Conservation (phyloP, 139 green algal genomes). For the Pycnococcus provasolii region DNA sequence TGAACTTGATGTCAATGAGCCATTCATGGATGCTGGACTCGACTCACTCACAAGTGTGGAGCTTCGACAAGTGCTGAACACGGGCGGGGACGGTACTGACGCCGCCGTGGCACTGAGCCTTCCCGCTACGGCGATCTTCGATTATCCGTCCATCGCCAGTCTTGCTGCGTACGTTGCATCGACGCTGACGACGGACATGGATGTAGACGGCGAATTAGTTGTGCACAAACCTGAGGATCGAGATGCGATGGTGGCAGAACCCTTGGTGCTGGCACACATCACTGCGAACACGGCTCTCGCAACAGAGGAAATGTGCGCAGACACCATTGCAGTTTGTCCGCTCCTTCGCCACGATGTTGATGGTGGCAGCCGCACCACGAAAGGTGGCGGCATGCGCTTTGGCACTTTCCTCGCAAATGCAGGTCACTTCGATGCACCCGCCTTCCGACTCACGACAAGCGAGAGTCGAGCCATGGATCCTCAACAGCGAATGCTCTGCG, state of each 20-base stretch:
- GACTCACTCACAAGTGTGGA: too few relatives aligned
- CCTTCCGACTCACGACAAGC: conserved; percentile 5
- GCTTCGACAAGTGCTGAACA: too few relatives aligned
- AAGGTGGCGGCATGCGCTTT: neutral
- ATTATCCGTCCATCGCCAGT: conserved; percentile 56
- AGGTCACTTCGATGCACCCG: neutral
- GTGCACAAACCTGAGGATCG: too few relatives aligned
- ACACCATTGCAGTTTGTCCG: conserved; percentile 20
- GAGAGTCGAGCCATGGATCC: conserved; percentile 18
- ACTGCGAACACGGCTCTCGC: too few relatives aligned
- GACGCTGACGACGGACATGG: neutral
- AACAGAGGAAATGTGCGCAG: neutral
- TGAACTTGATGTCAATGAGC: too few relatives aligned
- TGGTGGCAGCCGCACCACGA: neutral
- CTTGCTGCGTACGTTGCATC: conserved; percentile 22
- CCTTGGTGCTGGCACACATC: neutral
- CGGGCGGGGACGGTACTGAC: neutral
- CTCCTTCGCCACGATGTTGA: conserved; percentile 36
- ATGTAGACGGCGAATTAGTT: too few relatives aligned
- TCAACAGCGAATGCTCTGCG: conserved; percentile 16
- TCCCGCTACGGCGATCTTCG: conserved; percentile 67
- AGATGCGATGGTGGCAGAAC: conserved; percentile 15
- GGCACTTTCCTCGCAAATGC: neutral
- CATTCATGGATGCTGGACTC: too few relatives aligned
- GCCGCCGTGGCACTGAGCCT: conserved; percentile 44